Base-by-base conservation (phyloP, 495 filamentous ascomycete species). In the Xylaria palmicola region DNA sequence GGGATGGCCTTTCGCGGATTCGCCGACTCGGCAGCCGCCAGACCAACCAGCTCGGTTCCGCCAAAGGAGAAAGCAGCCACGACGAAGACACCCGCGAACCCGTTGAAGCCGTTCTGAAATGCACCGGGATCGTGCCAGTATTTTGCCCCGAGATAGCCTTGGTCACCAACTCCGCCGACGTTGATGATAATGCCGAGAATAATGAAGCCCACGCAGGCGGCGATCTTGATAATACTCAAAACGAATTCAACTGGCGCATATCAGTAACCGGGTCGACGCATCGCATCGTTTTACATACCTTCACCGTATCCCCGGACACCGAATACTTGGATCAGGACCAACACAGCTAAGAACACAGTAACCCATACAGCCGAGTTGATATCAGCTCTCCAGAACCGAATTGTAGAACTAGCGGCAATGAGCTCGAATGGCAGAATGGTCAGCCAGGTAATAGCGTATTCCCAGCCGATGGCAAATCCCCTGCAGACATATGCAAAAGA, bases 401-500 rank as follows among this genome's bases (percentile, higher is more conserved):
- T 78, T 41, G 75, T 80, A 59, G 75, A 77, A 27, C 77, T 76
- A 17, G 83, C 81, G 53, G 79, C 79, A 22, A 77, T 78, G 5
- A 82, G 69, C 62, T 84, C 81, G 60, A 82, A 81, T 26, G 79
- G 79, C 8, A 84, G 67, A 19, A 82, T 71, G 17, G 75, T 75
- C 34, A 81, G 60, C 86, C 87, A 90, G 22, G 75, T 71, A 29
- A 88, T 75, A 37, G 82, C 81, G 61, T 89, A 90, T 65, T 88
- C 79, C 86, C 86, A 89, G 22, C 90, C 90, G 75, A 92, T 88
- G 54, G 90, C 87, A 66, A 93, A 92, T 17, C 90, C 90, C 74
- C 74, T 76, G 22, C 7, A 39, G 4, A n/a, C n/a, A n/a, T n/a
- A n/a, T n/a, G 8, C 8, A 41, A 3, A 27, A 30, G 0, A 19